These are phyloP conservation scores for Claviceps cyperi DNA, from an alignment of 2,329 filamentous ascomycete species.

Conservation along the genomic window DNA sequence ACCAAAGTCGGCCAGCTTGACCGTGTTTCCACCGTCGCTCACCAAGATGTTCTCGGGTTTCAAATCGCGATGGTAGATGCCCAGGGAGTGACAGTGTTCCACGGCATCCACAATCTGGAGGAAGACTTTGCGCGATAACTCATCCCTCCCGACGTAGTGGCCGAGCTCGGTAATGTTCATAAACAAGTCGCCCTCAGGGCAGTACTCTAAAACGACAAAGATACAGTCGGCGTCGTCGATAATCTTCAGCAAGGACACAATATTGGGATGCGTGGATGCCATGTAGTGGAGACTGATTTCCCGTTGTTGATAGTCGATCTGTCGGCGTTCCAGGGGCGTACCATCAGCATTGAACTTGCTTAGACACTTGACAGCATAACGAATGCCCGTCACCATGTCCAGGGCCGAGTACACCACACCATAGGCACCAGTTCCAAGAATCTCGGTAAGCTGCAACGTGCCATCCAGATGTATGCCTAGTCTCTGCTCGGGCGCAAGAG, in stretches of 20 bases:
- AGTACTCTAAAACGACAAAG: conserved; percentile 93
- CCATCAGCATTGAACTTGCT: conserved; percentile 72
- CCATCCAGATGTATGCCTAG: conserved; percentile 73
- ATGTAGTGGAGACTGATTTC: conserved; percentile 86
- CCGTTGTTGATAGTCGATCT: conserved; percentile 78
- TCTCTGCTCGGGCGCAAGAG: conserved; percentile 63
- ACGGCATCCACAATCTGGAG: conserved; percentile 95
- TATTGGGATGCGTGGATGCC: conserved; percentile 80
- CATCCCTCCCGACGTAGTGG: conserved; percentile 86
- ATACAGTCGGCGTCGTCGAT: conserved; percentile 85
- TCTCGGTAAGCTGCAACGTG: conserved; percentile 67
- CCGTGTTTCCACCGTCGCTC: conserved; percentile 71
- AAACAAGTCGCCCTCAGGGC: conserved; percentile 92
- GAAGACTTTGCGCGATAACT: conserved; percentile 73
- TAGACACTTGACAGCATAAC: conserved; percentile 92
- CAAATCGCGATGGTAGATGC: conserved; percentile 93
- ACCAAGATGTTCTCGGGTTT: conserved; percentile 98
- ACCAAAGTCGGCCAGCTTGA: conserved; percentile 95
- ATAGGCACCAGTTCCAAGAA: conserved; percentile 89
- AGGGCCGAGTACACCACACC: conserved; percentile 87
- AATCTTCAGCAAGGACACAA: conserved; percentile 88
- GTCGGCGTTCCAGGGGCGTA: conserved; percentile 62
- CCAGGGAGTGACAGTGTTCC: conserved; percentile 80
- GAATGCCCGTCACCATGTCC: conserved; percentile 65
- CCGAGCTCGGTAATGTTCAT: conserved; percentile 93